Percentiles rank a stretch among this genome's conserved stretches.
These are phyloP conservation scores for Scalesia atractyloides DNA, from an alignment of 129 eudicot genomes.

Conservation along the genomic window DNA sequence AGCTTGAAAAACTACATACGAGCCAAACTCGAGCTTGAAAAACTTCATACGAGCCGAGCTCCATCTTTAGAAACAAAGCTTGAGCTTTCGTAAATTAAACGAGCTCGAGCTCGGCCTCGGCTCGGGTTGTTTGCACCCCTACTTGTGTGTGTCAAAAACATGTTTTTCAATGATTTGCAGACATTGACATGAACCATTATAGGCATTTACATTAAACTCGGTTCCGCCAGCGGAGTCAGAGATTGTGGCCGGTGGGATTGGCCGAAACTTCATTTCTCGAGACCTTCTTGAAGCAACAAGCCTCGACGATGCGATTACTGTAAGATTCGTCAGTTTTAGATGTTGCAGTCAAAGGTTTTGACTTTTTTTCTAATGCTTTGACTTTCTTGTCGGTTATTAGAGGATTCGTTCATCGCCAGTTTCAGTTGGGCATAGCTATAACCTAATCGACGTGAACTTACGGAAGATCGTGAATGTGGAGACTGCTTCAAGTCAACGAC, in stretches of 20 bases:
- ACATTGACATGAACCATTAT: conserved; percentile 3
- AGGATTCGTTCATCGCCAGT: conserved; percentile 64
- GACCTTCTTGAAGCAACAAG: conserved; percentile 88
- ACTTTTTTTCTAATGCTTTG: conserved; percentile 21
- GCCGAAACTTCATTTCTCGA: conserved; percentile 84
- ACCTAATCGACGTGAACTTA: conserved; percentile 56
- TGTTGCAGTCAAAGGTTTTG: background rate
- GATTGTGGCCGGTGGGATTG: conserved; percentile 75
- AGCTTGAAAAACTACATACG: too few relatives aligned
- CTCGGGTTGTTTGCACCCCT: too few relatives aligned
- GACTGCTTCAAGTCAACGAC: conserved; percentile 80
- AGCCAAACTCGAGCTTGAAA: too few relatives aligned
- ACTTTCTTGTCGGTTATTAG: conserved; percentile 37
- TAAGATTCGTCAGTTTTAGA: conserved; percentile 32
- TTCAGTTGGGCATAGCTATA: conserved; percentile 89
- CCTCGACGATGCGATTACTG: conserved; percentile 75
- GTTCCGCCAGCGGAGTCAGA: conserved; percentile 81
- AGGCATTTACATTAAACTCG: conserved; percentile 93
- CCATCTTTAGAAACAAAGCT: too few relatives aligned
- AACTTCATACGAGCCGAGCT: too few relatives aligned
- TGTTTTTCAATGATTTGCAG: conserved; percentile 2
- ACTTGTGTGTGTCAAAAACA: too few relatives aligned
- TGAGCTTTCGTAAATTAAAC: too few relatives aligned
- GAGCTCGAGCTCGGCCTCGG: too few relatives aligned
- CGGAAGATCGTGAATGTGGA: conserved; percentile 83